phyloP scores from a whole-genome alignment of 257 asterid species.

The Solanum commersonii region DNA sequence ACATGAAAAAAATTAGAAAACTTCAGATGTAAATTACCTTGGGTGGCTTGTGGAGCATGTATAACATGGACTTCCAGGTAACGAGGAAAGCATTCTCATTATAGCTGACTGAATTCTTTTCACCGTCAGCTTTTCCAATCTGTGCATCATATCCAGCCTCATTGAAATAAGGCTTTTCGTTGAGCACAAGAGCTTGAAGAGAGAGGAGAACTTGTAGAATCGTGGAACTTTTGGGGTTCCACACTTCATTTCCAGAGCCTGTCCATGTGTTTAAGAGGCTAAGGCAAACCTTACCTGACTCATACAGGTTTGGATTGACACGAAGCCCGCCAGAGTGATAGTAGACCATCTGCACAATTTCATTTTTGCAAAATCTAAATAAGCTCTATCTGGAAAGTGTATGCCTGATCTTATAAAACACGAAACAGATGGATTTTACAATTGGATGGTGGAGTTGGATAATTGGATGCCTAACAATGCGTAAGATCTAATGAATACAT shows the following conservation, averaged over 20 bases:
- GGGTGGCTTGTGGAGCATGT: slow-evolving; percentile 71
- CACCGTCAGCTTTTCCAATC: slow-evolving; percentile 85
- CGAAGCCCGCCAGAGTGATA: slow-evolving; percentile 92
- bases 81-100: slow-evolving; percentile 89
- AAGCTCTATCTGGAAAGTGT: background rate
- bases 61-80: slow-evolving; percentile 84
- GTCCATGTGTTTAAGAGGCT: slow-evolving; percentile 92
- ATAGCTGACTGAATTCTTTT: slow-evolving; percentile 73
- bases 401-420: background rate
- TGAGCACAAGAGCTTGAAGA: slow-evolving; percentile 91
- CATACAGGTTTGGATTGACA: slow-evolving; percentile 84
- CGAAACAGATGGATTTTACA: background rate
- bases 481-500: background rate
- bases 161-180: slow-evolving; percentile 79
- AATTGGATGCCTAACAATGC: background rate
- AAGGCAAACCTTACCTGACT: slow-evolving; percentile 80
- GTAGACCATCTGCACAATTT: slow-evolving; percentile 63
- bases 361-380: background rate
- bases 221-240: slow-evolving; percentile 74
- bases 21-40: slow-evolving; percentile 32
- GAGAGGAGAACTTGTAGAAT: slow-evolving; percentile 86
- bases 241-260: slow-evolving; percentile 73
- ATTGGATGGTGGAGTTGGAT: background rate
- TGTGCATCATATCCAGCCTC: slow-evolving; percentile 91
- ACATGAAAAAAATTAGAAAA: background rate